phyloP scores from a whole-genome alignment of 257 asterid genomes.

The Gardenia jasminoides region DNA sequence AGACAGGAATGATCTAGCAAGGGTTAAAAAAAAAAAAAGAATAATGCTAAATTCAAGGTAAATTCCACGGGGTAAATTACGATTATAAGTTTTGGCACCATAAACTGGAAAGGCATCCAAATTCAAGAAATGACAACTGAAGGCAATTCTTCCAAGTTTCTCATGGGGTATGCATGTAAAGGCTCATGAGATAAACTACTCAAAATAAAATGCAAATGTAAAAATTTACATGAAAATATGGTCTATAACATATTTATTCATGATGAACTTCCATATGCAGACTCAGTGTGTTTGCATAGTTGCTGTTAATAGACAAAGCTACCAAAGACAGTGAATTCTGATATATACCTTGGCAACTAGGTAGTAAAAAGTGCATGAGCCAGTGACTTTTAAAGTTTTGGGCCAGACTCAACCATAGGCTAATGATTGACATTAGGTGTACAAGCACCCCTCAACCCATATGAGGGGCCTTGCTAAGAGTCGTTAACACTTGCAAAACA shows the following conservation, averaged over 20 bases:
- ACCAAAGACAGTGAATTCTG: not conserved
- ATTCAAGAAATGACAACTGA: not conserved
- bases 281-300: not conserved
- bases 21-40: not conserved
- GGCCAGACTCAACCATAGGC: not conserved
- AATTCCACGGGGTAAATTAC: not conserved
- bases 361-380: not conserved
- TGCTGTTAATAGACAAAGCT: not conserved
- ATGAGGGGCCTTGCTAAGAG: not conserved
- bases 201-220: not conserved
- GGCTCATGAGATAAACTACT: not conserved
- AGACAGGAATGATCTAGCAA: not conserved
- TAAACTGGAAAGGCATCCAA: not conserved
- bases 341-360: not conserved
- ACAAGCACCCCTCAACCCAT: not conserved
- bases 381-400: not conserved
- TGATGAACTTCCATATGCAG: not conserved
- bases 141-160: not conserved
- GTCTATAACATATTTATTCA: not conserved
- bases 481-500: not conserved
- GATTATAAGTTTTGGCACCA: not conserved
- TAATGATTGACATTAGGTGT: conserved; percentile 1
- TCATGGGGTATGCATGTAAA: not conserved
- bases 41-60: not conserved
- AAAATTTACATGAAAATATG: too few species aligned